Evolutionary conservation across 1,284 basidiomycete species (phyloP).

Genomic region (Thelephora terrestris): DNA sequence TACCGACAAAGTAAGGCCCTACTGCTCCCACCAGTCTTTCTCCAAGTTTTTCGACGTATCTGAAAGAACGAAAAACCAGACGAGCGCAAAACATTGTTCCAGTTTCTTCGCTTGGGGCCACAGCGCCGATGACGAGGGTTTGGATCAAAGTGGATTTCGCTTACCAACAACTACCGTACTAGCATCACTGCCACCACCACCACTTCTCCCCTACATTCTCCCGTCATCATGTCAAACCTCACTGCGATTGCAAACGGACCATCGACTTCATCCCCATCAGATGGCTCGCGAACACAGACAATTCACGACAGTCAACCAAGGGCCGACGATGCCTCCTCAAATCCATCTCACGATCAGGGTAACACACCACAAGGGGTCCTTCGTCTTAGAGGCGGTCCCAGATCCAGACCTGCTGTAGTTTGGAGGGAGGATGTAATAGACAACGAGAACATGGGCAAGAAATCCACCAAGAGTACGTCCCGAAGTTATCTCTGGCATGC

Average conservation of each 20-base stretch:
- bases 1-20: slow-evolving; percentile 79
- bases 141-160: background rate
- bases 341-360: slow-evolving; percentile 9
- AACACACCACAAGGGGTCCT: slow-evolving; percentile 32
- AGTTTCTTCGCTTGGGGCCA: background rate
- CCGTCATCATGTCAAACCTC: no score
- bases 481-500: background rate
- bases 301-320: slow-evolving; percentile 33
- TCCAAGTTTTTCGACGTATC: slow-evolving; percentile 62
- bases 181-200: slow-evolving; percentile 4
- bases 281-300: slow-evolving; percentile 51
- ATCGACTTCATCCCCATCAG: slow-evolving; percentile 31
- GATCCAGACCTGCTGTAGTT: slow-evolving; percentile 42
- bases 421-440: slow-evolving; percentile 80
- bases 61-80: slow-evolving; percentile 79
- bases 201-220: background rate
- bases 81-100: slow-evolving; percentile 16
- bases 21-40: slow-evolving; percentile 83
- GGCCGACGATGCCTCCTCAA: slow-evolving; percentile 17
- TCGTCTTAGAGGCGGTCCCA: slow-evolving; percentile 40
- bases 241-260: background rate
- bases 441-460: slow-evolving; percentile 72
- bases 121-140: background rate
- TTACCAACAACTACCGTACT: background rate
- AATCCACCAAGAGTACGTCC: slow-evolving; percentile 77